Conservation (phyloP, 495 filamentous ascomycete species). For the Tuber borchii region DNA sequence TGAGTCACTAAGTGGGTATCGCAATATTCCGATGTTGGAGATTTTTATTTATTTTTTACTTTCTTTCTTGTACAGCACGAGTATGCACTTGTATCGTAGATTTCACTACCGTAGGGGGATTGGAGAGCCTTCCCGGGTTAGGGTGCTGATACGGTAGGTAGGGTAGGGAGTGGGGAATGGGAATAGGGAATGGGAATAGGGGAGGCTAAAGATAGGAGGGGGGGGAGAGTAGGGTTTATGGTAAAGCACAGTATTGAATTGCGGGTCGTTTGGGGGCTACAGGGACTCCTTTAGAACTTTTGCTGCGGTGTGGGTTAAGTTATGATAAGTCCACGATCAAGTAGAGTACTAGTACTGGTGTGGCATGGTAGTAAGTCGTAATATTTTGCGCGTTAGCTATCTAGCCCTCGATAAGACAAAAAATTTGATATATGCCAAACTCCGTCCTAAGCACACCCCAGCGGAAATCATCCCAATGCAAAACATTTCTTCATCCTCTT, state of each 20-base stretch:
- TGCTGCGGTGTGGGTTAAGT: not conserved
- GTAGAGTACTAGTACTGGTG: too few relatives aligned
- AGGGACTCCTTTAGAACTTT: not conserved
- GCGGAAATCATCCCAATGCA: not conserved
- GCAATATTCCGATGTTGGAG: too few relatives aligned
- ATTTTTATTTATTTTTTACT: not conserved
- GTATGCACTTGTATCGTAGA: not conserved
- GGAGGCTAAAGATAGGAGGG: not conserved
- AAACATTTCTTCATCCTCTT: not conserved
- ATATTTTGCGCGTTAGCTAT: not conserved
- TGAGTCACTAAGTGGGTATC: too few relatives aligned
- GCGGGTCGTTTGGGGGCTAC: not conserved
- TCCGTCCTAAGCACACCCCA: not conserved
- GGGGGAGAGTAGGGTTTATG: not conserved
- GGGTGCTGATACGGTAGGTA: not conserved
- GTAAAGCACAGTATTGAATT: not conserved
- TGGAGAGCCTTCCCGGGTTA: not conserved
- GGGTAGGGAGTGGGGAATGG: not conserved
- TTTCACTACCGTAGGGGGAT: not conserved
- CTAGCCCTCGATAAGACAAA: not conserved
- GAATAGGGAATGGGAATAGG: not conserved
- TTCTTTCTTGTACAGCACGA: too few relatives aligned
- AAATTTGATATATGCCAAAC: not conserved
- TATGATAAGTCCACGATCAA: not conserved
- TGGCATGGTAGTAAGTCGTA: not conserved